Conservation (phyloP, 176 grass and related monocot species). For the Carex parvula region DNA sequence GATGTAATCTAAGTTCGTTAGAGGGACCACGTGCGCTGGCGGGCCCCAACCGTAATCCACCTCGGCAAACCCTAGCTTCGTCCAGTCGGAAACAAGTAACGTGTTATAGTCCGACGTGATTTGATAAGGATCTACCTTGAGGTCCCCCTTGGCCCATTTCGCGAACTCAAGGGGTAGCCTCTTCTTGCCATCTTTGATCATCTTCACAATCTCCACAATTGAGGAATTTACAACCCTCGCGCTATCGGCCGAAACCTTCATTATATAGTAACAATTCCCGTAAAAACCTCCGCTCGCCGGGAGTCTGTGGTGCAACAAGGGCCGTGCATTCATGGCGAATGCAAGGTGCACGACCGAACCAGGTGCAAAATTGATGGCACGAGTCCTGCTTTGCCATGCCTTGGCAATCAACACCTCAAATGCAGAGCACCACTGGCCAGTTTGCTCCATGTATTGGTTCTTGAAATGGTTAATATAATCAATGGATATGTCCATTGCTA, state of each 20-base stretch:
- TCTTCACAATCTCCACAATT: slow-evolving; percentile 45
- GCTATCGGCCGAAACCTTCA: slow-evolving; percentile 50
- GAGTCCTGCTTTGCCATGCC: slow-evolving; percentile 67
- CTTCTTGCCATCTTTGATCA: slow-evolving; percentile 72
- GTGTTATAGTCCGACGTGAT: slow-evolving; percentile 76
- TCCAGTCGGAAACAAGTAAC: slow-evolving; percentile 83
- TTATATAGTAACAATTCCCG: slow-evolving; percentile 89
- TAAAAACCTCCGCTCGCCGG: slow-evolving; percentile 53
- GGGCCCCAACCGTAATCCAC: slow-evolving; percentile 88
- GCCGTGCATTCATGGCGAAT: slow-evolving; percentile 77
- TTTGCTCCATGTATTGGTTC: slow-evolving; percentile 39
- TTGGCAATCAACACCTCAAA: slow-evolving; percentile 85
- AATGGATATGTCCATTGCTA: slow-evolving; percentile 64
- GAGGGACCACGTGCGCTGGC: slow-evolving; percentile 68
- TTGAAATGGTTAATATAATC: slow-evolving; percentile 78
- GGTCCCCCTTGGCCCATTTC: slow-evolving; percentile 50
- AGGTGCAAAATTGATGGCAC: slow-evolving; percentile 36
- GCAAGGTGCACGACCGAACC: slow-evolving; percentile 54
- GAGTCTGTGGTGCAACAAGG: slow-evolving; percentile 38
- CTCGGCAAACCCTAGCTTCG: slow-evolving; percentile 73
- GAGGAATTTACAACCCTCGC: slow-evolving; percentile 33
- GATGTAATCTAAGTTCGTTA: slow-evolving; percentile 90
- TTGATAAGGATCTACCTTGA: slow-evolving; percentile 63
- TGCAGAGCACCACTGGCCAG: slow-evolving; percentile 63
- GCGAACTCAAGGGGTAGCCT: slow-evolving; percentile 53